Percentiles rank a stretch among this genome's conserved stretches.
Conservation (phyloP, 805 yeast genomes). For the Kuraishia ogatae region DNA sequence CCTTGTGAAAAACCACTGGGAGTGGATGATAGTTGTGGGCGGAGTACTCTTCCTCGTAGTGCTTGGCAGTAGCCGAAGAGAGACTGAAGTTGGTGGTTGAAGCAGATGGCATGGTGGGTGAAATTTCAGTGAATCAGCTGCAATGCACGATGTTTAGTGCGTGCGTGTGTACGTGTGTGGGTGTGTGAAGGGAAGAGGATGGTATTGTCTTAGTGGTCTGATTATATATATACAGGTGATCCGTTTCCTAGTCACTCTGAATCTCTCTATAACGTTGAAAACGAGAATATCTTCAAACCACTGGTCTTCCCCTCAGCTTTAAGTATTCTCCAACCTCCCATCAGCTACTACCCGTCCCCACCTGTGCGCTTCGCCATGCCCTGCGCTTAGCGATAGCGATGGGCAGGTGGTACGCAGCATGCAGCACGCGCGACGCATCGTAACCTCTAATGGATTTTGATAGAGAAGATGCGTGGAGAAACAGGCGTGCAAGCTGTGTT, state of each 20-base stretch:
- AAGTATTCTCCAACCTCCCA: background rate
- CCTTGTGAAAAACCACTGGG: slow-evolving; percentile 87
- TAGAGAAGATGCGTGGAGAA: background rate
- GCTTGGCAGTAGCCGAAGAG: slow-evolving; percentile 56
- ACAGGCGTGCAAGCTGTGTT: too few species aligned
- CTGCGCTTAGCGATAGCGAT: background rate
- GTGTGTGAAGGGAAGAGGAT: too few species aligned
- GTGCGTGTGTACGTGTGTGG: background rate
- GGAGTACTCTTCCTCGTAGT: slow-evolving; percentile 71
- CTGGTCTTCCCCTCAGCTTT: too few species aligned
- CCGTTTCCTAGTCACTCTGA: too few species aligned
- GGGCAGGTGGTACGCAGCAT: background rate
- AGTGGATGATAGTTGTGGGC: slow-evolving; percentile 97
- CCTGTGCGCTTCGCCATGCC: background rate
- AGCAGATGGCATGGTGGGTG: background rate
- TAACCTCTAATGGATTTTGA: background rate
- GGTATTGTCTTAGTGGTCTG: slow-evolving; percentile 12
- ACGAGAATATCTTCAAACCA: too few species aligned
- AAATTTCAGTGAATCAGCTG: background rate
- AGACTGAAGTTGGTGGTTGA: slow-evolving; percentile 31
- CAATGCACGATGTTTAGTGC: background rate
- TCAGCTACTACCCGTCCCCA: background rate
- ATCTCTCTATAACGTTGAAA: too few species aligned
- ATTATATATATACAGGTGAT: background rate
- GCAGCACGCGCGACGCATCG: background rate